Conservation (phyloP, 2,329 filamentous ascomycete genomes). For the Lomentospora prolificans region DNA sequence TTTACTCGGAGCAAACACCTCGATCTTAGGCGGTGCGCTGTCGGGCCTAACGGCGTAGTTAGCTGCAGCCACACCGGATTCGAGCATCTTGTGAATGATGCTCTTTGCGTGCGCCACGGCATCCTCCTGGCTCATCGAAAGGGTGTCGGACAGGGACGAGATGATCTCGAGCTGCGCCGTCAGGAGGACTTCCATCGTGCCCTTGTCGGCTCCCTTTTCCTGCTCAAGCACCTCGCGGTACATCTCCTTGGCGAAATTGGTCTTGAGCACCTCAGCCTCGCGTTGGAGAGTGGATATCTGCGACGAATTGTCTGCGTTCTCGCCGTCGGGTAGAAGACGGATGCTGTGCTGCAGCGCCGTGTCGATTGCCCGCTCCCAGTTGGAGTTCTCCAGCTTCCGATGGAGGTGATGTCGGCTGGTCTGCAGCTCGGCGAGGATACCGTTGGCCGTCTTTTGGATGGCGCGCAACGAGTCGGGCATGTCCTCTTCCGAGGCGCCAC, state of each 20-base stretch:
- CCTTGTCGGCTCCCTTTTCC: conserved; percentile 70
- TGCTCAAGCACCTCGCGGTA: conserved; percentile 70
- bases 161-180: conserved; percentile 89
- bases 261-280: conserved; percentile 79
- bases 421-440: conserved; percentile 82
- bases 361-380: conserved; percentile 82
- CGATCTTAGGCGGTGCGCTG: conserved; percentile 49
- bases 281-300: conserved; percentile 65
- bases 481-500: conserved; percentile 44
- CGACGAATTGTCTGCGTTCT: conserved; percentile 46
- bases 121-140: conserved; percentile 73
- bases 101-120: conserved; percentile 71
- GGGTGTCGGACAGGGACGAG: conserved; percentile 69
- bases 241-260: conserved; percentile 71
- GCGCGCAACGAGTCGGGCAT: conserved; percentile 60
- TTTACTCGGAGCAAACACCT: conserved; percentile 52
- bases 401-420: conserved; percentile 84
- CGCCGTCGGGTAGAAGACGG: conserved; percentile 64
- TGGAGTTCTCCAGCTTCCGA: conserved; percentile 66
- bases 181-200: conserved; percentile 71
- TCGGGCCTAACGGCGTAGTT: conserved; percentile 88
- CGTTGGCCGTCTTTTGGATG: conserved; percentile 80
- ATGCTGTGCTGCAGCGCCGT: conserved; percentile 80
- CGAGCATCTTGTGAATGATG: conserved; percentile 68
- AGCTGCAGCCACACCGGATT: conserved; percentile 62